Evolutionary conservation across 257 asterid species (phyloP).

Genomic region (Solanum pinnatisectum): DNA sequence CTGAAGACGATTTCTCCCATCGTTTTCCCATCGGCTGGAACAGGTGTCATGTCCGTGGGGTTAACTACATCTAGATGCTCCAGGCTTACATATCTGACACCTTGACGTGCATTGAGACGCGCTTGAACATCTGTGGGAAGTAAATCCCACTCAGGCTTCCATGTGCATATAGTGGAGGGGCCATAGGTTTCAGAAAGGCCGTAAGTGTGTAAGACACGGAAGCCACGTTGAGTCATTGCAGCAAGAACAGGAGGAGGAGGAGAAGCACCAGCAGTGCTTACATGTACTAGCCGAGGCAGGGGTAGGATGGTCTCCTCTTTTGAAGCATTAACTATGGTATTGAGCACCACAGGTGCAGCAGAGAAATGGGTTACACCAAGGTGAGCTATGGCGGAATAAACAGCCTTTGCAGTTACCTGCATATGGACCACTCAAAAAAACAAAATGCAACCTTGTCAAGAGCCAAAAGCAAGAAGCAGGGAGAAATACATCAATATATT

Average conservation of each 20-base stretch:
- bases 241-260: constrained; percentile 79
- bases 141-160: constrained; percentile 96
- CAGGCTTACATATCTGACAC: constrained; percentile 54
- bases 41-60: constrained; percentile 53
- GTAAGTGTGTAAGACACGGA: constrained; percentile 78
- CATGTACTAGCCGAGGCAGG: constrained; percentile 70
- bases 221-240: constrained; percentile 73
- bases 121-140: constrained; percentile 63
- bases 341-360: constrained; percentile 97
- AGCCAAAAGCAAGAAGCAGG: neutral
- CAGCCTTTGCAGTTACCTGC: constrained; percentile 79
- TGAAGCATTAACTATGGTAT: constrained; percentile 60
- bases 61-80: constrained; percentile 64
- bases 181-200: constrained; percentile 94
- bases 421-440: neutral
- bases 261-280: constrained; percentile 96
- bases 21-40: constrained; percentile 72
- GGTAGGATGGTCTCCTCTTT: constrained; percentile 56
- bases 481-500: neutral
- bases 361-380: constrained; percentile 86
- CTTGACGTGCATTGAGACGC: constrained; percentile 78
- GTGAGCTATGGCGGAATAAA: constrained; percentile 75
- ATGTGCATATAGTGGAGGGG: constrained; percentile 82
- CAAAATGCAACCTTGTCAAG: neutral
- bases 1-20: constrained; percentile 82